Percentiles rank a stretch among this genome's conserved stretches.
These are phyloP conservation scores for Miscanthus lutarioriparius DNA, from an alignment of 176 grass and related monocot genomes.

Conservation along the genomic window DNA sequence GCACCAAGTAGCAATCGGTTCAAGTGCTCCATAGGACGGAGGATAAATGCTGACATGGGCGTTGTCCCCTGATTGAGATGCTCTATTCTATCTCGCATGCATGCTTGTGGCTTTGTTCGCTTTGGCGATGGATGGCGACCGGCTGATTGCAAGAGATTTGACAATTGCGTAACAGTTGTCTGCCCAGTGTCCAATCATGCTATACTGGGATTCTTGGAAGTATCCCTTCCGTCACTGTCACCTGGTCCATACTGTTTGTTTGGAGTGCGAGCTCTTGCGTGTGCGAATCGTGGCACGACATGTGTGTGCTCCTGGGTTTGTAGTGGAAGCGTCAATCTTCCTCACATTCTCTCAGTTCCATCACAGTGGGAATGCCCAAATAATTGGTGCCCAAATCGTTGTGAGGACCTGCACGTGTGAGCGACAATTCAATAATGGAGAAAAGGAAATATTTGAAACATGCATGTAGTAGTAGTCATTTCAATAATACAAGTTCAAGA, in stretches of 20 bases:
- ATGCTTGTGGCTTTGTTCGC: not conserved
- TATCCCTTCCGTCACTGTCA: constrained; percentile 17
- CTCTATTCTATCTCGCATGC: not conserved
- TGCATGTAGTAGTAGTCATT: too few species aligned
- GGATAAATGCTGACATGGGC: constrained; percentile 46
- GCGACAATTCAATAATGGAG: not conserved
- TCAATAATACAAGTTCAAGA: too few species aligned
- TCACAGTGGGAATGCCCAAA: not conserved
- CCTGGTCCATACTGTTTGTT: not conserved
- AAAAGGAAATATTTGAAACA: not conserved
- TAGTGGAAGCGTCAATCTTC: not conserved
- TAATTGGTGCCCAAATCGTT: not conserved
- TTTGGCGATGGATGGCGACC: not conserved
- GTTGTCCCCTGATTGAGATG: constrained; percentile 38
- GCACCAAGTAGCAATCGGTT: constrained; percentile 5
- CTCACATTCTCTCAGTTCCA: not conserved
- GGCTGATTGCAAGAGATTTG: constrained; percentile 3
- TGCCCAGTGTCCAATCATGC: constrained; percentile 13
- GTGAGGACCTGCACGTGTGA: not conserved
- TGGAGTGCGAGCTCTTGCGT: not conserved
- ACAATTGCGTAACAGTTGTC: constrained; percentile 42
- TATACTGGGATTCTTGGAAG: constrained; percentile 3
- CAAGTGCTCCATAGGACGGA: not conserved
- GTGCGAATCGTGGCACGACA: not conserved
- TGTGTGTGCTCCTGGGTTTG: not conserved